A percentile compares a stretch with the other conserved stretches of the same genome.
Conservation (phyloP, 805 yeast species). For the Komagataella kurtzmanii region DNA sequence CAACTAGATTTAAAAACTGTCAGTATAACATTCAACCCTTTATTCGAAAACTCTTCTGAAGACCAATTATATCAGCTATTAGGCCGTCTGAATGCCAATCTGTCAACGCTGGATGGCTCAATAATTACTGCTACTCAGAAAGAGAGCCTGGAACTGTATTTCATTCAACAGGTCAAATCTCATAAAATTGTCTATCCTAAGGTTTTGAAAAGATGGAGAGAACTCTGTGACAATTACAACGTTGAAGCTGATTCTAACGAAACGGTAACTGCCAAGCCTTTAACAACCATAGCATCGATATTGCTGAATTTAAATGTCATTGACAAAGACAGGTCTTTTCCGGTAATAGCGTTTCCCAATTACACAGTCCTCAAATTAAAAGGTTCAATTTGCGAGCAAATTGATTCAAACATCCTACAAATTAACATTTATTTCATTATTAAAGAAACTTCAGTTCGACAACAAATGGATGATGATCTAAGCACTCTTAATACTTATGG, state of each 20-base stretch:
- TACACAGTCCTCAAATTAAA: slow-evolving; percentile 1
- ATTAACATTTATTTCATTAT: background rate
- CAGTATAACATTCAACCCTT: slow-evolving; percentile 39
- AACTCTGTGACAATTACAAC: slow-evolving; percentile 23
- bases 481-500: background rate
- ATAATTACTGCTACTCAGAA: slow-evolving; percentile 31
- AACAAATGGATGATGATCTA: background rate
- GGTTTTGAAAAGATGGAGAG: slow-evolving; percentile 24
- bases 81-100: slow-evolving; percentile 9
- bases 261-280: background rate
- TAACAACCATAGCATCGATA: background rate
- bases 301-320: background rate
- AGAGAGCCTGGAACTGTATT: slow-evolving; percentile 53
- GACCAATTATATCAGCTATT: slow-evolving; percentile 11
- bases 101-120: slow-evolving; percentile 46
- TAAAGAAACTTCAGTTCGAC: background rate
- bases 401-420: background rate
- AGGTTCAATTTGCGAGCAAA: background rate
- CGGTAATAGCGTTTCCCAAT: background rate
- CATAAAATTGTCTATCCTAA: slow-evolving; percentile 14
- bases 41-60: slow-evolving; percentile 19
- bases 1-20: slow-evolving; percentile 26
- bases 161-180: slow-evolving; percentile 35
- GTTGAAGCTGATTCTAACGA: slow-evolving; percentile 4
- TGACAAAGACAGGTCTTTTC: background rate